Percentiles rank a stretch among this genome's conserved stretches.
Conservation (phyloP, 208 protist genomes). For the Leishmania martiniquensis region DNA sequence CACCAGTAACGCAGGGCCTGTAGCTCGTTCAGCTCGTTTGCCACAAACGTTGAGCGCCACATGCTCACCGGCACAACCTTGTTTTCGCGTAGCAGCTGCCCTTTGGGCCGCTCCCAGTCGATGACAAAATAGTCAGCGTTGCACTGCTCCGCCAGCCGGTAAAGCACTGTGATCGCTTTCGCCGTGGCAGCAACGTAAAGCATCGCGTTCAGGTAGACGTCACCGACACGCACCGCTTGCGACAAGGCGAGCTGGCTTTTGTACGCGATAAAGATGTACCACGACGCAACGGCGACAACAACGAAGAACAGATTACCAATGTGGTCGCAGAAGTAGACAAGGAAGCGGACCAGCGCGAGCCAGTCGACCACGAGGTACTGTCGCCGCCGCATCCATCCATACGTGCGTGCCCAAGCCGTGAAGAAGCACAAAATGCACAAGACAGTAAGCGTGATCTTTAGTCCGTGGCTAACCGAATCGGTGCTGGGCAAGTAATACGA, state of each 20-base stretch:
- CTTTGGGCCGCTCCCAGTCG: slow-evolving; percentile 89
- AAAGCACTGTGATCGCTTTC: slow-evolving; percentile 68
- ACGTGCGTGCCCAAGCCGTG: slow-evolving; percentile 66
- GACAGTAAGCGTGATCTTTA: slow-evolving; percentile 70
- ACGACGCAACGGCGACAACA: slow-evolving; percentile 54
- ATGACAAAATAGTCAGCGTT: slow-evolving; percentile 90
- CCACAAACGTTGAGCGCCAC: slow-evolving; percentile 87
- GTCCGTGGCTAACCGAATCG: slow-evolving; percentile 32
- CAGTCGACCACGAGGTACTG: slow-evolving; percentile 75
- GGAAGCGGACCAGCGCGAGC: slow-evolving; percentile 52
- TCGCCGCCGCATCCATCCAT: slow-evolving; percentile 83
- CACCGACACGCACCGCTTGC: slow-evolving; percentile 39
- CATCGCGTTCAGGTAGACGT: slow-evolving; percentile 69
- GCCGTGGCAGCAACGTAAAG: slow-evolving; percentile 59
- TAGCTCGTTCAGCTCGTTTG: slow-evolving; percentile 84
- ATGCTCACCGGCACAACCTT: slow-evolving; percentile 85
- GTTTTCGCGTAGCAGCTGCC: slow-evolving; percentile 86
- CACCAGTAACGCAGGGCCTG: slow-evolving; percentile 78
- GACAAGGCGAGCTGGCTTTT: slow-evolving; percentile 49
- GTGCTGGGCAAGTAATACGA: slow-evolving; percentile 42
- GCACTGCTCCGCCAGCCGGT: slow-evolving; percentile 82
- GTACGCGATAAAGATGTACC: slow-evolving; percentile 80
- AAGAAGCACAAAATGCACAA: slow-evolving; percentile 58
- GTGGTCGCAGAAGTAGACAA: slow-evolving; percentile 80
- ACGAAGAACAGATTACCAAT: slow-evolving; percentile 72